Conservation (phyloP, 2,329 filamentous ascomycete species). For the Hymenoscyphus occultus region DNA sequence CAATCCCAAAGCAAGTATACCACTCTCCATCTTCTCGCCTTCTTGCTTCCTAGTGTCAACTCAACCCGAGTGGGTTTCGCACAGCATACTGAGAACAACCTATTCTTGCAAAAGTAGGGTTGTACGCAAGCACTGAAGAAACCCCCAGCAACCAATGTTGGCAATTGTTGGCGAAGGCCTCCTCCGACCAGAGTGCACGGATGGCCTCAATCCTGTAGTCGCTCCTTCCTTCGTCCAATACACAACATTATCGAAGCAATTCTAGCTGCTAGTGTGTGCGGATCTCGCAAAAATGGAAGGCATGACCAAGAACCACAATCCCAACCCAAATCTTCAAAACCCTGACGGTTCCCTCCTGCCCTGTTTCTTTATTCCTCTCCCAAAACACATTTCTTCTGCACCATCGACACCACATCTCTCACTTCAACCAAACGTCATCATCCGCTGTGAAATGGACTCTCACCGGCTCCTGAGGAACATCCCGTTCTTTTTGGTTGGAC, state of each 20-base stretch:
- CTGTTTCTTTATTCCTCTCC: background rate
- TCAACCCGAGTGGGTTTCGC: too few species aligned
- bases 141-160: too few species aligned
- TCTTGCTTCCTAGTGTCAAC: too few species aligned
- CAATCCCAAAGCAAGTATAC: background rate
- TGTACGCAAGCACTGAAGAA: too few species aligned
- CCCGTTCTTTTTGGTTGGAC: background rate
- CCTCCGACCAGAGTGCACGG: too few species aligned
- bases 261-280: background rate
- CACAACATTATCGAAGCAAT: background rate
- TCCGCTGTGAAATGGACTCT: background rate
- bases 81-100: too few species aligned
- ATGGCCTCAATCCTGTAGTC: too few species aligned
- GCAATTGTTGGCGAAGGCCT: too few species aligned
- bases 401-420: background rate
- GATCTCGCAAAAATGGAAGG: background rate
- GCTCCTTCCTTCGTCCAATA: background rate
- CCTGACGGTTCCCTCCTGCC: background rate
- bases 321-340: background rate
- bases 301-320: background rate
- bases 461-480: background rate
- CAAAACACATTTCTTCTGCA: background rate
- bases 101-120: too few species aligned
- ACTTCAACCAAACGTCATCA: background rate
- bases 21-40: background rate